Evolutionary conservation across 176 grass and related monocot genomes (phyloP), one percentile per base, ranked within the genome.

Genomic region (Urochloa ruziziensis): DNA sequence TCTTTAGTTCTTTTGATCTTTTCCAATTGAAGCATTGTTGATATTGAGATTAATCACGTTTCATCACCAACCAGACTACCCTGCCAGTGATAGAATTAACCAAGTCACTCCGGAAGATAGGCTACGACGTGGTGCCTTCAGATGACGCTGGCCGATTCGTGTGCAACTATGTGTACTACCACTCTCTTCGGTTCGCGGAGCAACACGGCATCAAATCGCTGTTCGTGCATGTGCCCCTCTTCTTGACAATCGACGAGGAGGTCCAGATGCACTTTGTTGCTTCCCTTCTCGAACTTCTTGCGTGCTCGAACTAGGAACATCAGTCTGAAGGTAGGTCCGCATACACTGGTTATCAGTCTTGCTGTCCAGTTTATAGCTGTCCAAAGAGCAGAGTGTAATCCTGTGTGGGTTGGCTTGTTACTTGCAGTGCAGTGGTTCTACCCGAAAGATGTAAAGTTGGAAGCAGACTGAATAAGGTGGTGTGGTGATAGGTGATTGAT

Each of bases 91-190:
- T 62, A 21, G 89, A 95, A 43, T 81, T 98, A 71, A 79, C 91
- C 9, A 98, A 88, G 62, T 71, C 87, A 64, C 86, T 98, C 29
- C 70, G 78, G 15, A 95, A 90, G 80, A 95, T 88, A 53, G 96
- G 93, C 63, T 94, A 98, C 43, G 96, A 98, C 37, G 96, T 94
- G 47, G 67, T 88, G 79, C 83, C 85, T 46, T 98, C 96, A 46
- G 87, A 95, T 58, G 96, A 98, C 2, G 93, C 96, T n/a, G 96
- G 89, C 25, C 80, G 93, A 52, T 98, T 95, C 29, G 93, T 98
- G 39, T 98, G 96, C 87, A 98, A 98, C 76, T 98, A 91, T 37
- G 91, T 95, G 77, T 98, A 98, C 73, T 98, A 98, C 75, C 93
- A 92, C 58, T 98, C 96, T 6, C 93, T 98, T 78, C 85, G 89